Evolutionary conservation across 306 rosid genomes (phyloP).

Genomic region (Pachyrhizus erosus): DNA sequence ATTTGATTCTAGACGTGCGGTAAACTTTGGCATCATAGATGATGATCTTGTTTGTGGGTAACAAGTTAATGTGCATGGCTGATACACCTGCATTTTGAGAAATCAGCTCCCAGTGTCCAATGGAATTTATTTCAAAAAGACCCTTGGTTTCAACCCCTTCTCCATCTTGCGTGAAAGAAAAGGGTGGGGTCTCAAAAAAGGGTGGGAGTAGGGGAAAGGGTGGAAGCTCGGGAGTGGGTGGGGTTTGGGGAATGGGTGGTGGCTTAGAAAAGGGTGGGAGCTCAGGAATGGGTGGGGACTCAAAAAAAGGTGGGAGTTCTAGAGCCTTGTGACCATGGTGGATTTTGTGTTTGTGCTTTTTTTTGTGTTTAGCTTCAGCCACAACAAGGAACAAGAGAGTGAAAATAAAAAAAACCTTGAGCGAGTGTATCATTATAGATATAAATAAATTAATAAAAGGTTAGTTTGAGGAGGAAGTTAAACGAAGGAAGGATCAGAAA

Average conservation of each 20-base stretch:
- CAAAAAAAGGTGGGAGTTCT: background rate
- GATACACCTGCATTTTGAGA: conserved; percentile 59
- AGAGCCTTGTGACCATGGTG: background rate
- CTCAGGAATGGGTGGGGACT: background rate
- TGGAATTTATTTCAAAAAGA: conserved; percentile 3
- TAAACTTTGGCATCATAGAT: conserved; percentile 61
- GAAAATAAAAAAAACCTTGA: conserved; percentile 45
- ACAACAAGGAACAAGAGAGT: conserved; percentile 45
- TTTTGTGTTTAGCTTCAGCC: conserved; percentile 21
- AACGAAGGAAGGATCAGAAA: background rate
- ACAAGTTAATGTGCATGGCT: conserved; percentile 74
- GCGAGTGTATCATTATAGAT: conserved; percentile 55
- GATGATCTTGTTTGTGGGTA: conserved; percentile 71
- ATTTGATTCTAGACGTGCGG: conserved; percentile 56
- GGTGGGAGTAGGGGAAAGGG: background rate
- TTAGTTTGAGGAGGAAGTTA: background rate
- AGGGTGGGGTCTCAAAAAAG: background rate
- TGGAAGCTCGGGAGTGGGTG: background rate
- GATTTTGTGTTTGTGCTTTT: background rate
- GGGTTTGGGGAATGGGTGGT: background rate
- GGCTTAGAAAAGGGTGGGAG: background rate
- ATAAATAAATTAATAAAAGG: background rate
- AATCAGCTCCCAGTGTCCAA: conserved; percentile 61
- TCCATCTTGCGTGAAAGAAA: background rate
- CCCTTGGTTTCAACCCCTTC: background rate